These are phyloP conservation scores for Camelina hispida DNA, from an alignment of 345 rosid genomes.

Conservation along the genomic window DNA sequence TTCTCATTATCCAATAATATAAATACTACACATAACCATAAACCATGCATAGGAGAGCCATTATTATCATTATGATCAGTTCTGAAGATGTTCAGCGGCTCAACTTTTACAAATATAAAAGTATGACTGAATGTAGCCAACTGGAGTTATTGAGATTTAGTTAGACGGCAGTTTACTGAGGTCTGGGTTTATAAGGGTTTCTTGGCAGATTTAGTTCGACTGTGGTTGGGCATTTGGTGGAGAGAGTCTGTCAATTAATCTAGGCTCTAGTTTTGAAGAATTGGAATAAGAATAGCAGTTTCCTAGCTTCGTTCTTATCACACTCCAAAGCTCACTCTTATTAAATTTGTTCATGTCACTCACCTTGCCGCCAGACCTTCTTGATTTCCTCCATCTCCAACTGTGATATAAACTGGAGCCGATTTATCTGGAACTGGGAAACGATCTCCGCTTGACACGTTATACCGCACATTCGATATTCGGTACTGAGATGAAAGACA, in stretches of 20 bases:
- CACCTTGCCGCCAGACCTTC: constrained; percentile 87
- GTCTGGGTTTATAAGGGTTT: background rate
- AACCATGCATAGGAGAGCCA: background rate
- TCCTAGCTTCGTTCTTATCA: constrained; percentile 1
- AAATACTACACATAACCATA: background rate
- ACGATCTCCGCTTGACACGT: constrained; percentile 66
- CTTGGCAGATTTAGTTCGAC: background rate
- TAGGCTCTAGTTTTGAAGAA: background rate
- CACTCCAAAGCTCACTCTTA: background rate
- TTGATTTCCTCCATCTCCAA: constrained; percentile 97
- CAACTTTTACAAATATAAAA: background rate
- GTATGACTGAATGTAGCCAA: background rate
- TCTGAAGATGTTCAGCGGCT: background rate
- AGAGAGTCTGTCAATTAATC: background rate
- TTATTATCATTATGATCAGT: background rate
- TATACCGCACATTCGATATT: constrained; percentile 75
- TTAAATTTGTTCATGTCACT: constrained; percentile 21
- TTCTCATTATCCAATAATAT: background rate
- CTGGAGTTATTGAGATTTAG: constrained; percentile 5
- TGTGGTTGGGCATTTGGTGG: background rate
- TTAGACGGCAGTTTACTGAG: background rate
- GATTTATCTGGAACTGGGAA: constrained; percentile 75
- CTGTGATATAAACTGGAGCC: constrained; percentile 87
- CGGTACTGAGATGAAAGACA: constrained; percentile 60
- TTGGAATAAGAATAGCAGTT: background rate